Conservation (phyloP, 768 basidiomycete species). For the Pleurotus tuber-regium region DNA sequence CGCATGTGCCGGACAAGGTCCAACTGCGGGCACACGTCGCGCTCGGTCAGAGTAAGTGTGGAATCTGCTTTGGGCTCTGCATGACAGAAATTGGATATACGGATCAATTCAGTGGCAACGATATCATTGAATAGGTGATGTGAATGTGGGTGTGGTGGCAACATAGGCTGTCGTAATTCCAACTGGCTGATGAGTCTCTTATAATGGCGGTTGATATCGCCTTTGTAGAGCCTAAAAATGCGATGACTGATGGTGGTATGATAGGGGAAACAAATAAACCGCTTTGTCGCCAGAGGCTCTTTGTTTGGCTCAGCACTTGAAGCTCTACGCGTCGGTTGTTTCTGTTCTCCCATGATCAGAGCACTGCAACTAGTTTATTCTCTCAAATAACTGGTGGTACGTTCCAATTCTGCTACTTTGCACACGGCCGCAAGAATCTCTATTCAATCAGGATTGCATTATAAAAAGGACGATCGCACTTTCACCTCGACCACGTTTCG, state of each 20-base stretch:
- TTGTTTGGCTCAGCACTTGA: neutral
- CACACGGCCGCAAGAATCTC: neutral
- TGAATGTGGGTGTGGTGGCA: too few species aligned
- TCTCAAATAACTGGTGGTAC: neutral
- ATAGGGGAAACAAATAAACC: slow-evolving; percentile 2
- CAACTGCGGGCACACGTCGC: too few species aligned
- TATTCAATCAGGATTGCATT: neutral
- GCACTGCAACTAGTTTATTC: neutral
- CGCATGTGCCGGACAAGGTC: too few species aligned
- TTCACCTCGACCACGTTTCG: neutral
- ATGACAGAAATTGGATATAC: too few species aligned
- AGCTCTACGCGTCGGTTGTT: neutral
- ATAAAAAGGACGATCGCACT: neutral
- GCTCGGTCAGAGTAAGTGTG: too few species aligned
- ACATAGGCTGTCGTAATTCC: too few species aligned
- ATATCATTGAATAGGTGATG: too few species aligned
- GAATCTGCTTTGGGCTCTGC: too few species aligned
- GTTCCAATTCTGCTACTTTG: neutral
- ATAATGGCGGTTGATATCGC: neutral
- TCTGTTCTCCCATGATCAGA: neutral
- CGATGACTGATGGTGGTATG: neutral
- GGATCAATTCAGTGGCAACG: too few species aligned
- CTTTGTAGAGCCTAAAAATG: neutral
- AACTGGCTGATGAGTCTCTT: neutral
- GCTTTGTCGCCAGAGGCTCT: neutral